Percentiles rank a stretch among this genome's conserved stretches.
Conservation (phyloP, 192 early-diverging fungal genomes). For the Backusella morwellensis region DNA sequence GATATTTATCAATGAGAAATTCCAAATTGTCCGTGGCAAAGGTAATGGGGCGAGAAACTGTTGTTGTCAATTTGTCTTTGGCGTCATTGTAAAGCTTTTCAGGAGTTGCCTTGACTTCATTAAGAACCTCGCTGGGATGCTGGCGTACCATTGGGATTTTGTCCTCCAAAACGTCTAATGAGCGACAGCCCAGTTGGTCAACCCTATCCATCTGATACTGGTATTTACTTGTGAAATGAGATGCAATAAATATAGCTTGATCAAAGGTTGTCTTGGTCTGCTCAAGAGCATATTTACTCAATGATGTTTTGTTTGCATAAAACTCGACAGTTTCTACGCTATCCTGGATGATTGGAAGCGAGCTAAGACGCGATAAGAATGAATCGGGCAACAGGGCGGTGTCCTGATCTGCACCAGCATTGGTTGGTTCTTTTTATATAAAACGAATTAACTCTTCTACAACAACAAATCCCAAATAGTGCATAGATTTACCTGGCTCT, state of each 20-base stretch:
- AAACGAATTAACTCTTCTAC: not conserved
- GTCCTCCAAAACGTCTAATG: conserved; percentile 60
- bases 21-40: conserved; percentile 53
- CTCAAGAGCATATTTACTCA: conserved; percentile 30
- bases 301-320: conserved; percentile 23
- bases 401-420: not conserved
- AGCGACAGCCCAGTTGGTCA: conserved; percentile 60
- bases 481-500: not conserved
- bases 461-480: not conserved
- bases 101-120: not conserved
- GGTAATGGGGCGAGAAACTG: not conserved
- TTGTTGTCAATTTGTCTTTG: not conserved
- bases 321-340: conserved; percentile 13
- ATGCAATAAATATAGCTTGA: conserved; percentile 14
- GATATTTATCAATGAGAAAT: conserved; percentile 33
- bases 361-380: conserved; percentile 25
- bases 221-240: conserved; percentile 39
- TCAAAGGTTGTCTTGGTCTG: conserved; percentile 28
- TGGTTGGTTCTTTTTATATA: conserved; percentile 1
- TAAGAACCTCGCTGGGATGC: conserved; percentile 63
- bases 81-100: not conserved
- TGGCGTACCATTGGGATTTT: conserved; percentile 59
- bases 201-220: conserved; percentile 52
- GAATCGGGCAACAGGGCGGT: not conserved
- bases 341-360: conserved; percentile 36